Evolutionary conservation across 768 basidiomycete genomes (phyloP).

Genomic region (Termitomyces sp.): DNA sequence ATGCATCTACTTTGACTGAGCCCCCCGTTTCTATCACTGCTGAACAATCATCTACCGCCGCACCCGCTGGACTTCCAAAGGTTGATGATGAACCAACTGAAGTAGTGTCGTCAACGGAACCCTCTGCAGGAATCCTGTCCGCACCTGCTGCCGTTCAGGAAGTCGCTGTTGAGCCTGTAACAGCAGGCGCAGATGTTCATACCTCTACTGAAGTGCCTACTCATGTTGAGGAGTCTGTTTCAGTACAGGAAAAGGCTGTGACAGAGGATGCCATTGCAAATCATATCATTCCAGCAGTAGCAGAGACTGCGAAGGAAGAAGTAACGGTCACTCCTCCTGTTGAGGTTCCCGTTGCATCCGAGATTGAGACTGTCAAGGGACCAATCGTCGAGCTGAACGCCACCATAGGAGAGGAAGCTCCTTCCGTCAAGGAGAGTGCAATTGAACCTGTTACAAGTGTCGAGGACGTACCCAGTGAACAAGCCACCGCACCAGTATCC

Average conservation of each 20-base stretch:
- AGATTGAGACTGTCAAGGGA: not conserved
- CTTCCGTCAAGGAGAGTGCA: not conserved
- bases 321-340: not conserved
- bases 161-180: not conserved
- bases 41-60: not conserved
- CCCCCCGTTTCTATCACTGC: not conserved
- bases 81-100: not conserved
- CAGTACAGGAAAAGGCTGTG: not conserved
- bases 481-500: not conserved
- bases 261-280: not conserved
- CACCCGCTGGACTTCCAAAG: not conserved
- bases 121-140: not conserved
- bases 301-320: not conserved
- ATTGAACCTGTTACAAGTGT: slow-evolving; percentile 1
- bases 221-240: not conserved
- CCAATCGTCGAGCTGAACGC: not conserved
- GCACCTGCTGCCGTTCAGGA: not conserved
- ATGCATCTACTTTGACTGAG: not conserved
- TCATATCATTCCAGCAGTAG: not conserved
- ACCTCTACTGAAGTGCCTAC: not conserved
- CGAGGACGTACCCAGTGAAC: not conserved
- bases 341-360: not conserved
- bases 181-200: not conserved
- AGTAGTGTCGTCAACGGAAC: not conserved
- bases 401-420: not conserved